Evolutionary conservation across 2,329 filamentous ascomycete genomes (phyloP), one percentile per base, ranked within the genome.

Genomic region (Botrytis squamosa): DNA sequence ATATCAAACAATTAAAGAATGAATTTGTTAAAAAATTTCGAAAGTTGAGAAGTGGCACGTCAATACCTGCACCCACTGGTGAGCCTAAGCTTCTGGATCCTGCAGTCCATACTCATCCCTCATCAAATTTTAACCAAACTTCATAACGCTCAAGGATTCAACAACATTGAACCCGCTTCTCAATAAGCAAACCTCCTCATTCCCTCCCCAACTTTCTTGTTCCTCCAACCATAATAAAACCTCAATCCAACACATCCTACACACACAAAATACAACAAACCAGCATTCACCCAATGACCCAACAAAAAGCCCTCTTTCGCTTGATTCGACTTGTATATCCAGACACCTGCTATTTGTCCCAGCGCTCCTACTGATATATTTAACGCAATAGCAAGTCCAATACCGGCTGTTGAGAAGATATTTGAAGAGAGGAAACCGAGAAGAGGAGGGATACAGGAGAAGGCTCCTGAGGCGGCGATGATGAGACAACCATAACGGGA

Each of bases 341-440:
- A 93, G 1, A 92, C 90, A 0, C 91, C 91, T 0, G 89, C 87
- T 59, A 93, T 93, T 81, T 93, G 91, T 0, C 91, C 91, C 0
- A 91, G 85, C 0, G 90, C 91, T 0, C 90, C 91, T 67, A 92
- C 85, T 2, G 88, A 89, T 25, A 93, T 88, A 75, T 93, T 93
- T 75, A 93, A 82, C 0, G 91, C 91, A 72, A 93, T 91, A 2
- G 91, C 91, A 18, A 93, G 84, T 0, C 91, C 91, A 0, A 88
- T 88, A 0, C 90, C 86, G 0, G 88, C 88, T 0, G 91, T 92
- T 72, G 86, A 89, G 78, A 88, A 88, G 67, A 92, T 84, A 78
- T 93, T 93, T 59, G 76, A 78, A 14, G 79, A 79, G 12, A 80
- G 76, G 71, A 77, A 81, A 22, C 79, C 79, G 1, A 80, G 75